Evolutionary conservation across 2,329 filamentous ascomycete species (phyloP), one percentile per base, ranked within the genome.

Genomic region (Allantophomopsis cytisporea): DNA sequence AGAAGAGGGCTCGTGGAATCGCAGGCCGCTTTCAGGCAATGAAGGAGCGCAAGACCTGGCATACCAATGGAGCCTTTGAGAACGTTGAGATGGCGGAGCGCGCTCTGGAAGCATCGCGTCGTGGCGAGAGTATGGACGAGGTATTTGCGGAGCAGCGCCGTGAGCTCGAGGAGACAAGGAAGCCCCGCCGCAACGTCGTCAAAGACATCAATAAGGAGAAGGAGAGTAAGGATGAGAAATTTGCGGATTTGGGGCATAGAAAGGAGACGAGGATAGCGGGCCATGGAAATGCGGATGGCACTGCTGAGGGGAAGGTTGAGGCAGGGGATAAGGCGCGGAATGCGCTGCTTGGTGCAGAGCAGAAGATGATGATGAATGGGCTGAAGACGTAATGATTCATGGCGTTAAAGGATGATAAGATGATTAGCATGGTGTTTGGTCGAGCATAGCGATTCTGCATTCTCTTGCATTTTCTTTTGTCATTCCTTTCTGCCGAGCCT

Each of bases 51-150:
- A 62, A 61, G 8, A 56, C 60, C 32, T 64, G 60, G 7, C 60
- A 59, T 11, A 60, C 65, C 4, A 51, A 47, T 16, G 51, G 54
- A 2, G 48, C 46, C 3, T 71, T 74, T 41, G 64, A 72, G 48
- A 69, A 62, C 41, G 61, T 68, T 3, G 61, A 65, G 6, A 58
- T 58, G 16, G 69, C 69, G 0, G 59, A 65, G 45, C 55, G 52
- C 40, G 62, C 64, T 0, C 54, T 75, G 13, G 59, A 61, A 15
- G 66, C 65, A 17, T 51, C 71, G 41, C 59, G 54, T 23, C 54
- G 51, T n/a, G 69, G 68, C 2, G 63, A 68, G 46, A 50, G 49
- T 15, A 45, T 68, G 3, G 57, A 61, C 6, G 45, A 37, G 2
- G 50, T 57, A 2, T 48, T 50, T 37, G 41, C 39, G 31, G 31